Base-by-base conservation (phyloP, 345 rosid genomes). In the Ceriops decandra region DNA sequence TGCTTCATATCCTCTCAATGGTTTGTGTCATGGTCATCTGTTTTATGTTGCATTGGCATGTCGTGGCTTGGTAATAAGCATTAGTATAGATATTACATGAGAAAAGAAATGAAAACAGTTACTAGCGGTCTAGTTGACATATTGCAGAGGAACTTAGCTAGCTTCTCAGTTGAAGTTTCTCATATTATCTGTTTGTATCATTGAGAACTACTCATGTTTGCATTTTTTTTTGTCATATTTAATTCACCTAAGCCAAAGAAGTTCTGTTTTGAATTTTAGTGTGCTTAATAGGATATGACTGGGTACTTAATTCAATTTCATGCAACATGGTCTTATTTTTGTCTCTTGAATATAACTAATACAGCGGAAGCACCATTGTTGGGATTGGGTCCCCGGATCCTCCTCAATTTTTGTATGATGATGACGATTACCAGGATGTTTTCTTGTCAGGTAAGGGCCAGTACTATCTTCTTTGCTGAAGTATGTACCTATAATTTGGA, bases 321-420 rank as follows among this genome's bases (percentile, higher is more conserved):
- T 42, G 51, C 58, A 6, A 49, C 3, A 16, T 19, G 42, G 59
- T 31, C 52, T 66, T 32, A 46, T 33, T 46, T 61, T 30, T n/a
- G 20, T n/a, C 46, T 67, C 63, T 47, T 51, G 27, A 7, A 67
- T 72, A 62, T 63, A 61, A 69, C 63, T 77, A 52, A 72, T 70
- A 70, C 80, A 95, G 95, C 69, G 99, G 99, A 75, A 95, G 97
- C 85, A 91, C 97, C 63, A 90, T 95, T 32, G 90, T 95, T 38
- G 97, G 95, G 57, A 80, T 95, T 35, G 97, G 97, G 78, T 95
- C 95, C 52, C 96, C 93, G 21, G 97, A 95, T 76, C 96, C 99
- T 62, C 99, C 95, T 0, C 95, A 83, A 57, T 91, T 91, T 71
- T 56, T 95, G 57, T 88, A 91, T 19, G 86, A 95, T 57, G 95